Base-by-base conservation (phyloP, 1,284 basidiomycete genomes). In the Austroboletus niveus region DNA sequence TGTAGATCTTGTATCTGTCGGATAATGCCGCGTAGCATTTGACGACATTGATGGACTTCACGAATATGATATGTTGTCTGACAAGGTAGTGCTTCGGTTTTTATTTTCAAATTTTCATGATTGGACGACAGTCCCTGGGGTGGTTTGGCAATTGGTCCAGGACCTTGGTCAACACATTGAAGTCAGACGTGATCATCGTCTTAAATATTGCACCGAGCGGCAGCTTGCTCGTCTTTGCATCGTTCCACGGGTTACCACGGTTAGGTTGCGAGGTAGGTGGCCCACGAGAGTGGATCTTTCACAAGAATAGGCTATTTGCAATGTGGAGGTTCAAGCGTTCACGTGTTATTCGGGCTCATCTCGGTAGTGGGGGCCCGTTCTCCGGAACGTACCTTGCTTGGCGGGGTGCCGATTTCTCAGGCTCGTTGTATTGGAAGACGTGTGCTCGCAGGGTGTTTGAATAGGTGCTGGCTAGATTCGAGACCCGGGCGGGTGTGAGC, bases 291-390 rank as follows among this genome's bases (percentile, higher is more conserved):
- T 48, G 54, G 56, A 61, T 61, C 51, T 22, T 41, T 43, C 41
- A 55, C 53, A 47, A 49, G 49, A 61, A 61, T 53, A 51, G 56
- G 15, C 6, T 44, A 65, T 60, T 63, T 61, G 55, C 62, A 61
- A 61, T 48, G 49, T 44, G 7, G 42, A 20, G 4, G 38, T 55
- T 55, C 58, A 62, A 48, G 48, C 62, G 60, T 20, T 39, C 39
- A 38, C 32, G 14, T 34, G 22, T 47, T 36, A 24, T 24, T 5
- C 17, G 17, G 22, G 20, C 49, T 47, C 43, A 51, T 60, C 36
- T 61, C 45, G 48, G 36, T 32, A 24, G 34, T 24, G 14, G 7
- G 20, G 11, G 17, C 47, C 45, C 36, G 27, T 44, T 43, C 24
- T 27, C 44, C 51, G 31, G 42, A 34, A 30, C 12, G 41, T 35